A percentile compares a stretch with the other conserved stretches of the same genome.
phyloP scores from a whole-genome alignment of 441 rosid species.

The Erodium moschatum region DNA sequence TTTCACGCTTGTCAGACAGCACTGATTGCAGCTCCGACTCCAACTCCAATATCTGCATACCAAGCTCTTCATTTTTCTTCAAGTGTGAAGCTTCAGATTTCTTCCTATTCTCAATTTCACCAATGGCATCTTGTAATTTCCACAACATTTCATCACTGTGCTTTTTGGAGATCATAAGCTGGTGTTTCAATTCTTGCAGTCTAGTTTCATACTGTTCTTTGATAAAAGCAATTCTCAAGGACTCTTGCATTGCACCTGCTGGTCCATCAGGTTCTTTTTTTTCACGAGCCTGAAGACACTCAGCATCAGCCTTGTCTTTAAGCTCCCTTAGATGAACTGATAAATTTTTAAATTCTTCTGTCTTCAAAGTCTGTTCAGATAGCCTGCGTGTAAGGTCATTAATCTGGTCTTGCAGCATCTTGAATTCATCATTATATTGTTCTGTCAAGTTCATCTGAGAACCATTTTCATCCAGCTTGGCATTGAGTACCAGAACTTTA shows the following conservation, averaged over 20 bases:
- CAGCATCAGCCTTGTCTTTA: constrained; percentile 79
- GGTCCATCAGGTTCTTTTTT: constrained; percentile 50
- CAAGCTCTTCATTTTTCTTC: constrained; percentile 76
- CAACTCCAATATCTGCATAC: constrained; percentile 56
- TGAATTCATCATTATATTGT: constrained; percentile 33
- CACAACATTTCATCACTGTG: constrained; percentile 83
- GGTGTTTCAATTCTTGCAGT: constrained; percentile 78
- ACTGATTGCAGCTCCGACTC: constrained; percentile 61
- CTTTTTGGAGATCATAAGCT: constrained; percentile 71
- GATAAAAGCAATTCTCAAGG: constrained; percentile 90
- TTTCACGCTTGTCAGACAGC: constrained; percentile 69
- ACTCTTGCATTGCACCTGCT: constrained; percentile 65
- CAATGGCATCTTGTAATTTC: constrained; percentile 86
- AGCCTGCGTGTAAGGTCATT: constrained; percentile 58
- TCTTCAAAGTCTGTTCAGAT: constrained; percentile 71
- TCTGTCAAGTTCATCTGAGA: constrained; percentile 31
- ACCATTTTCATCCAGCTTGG: constrained; percentile 46
- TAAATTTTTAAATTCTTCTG: constrained; percentile 83
- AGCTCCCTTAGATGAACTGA: constrained; percentile 77
- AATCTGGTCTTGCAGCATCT: constrained; percentile 39
- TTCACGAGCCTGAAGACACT: constrained; percentile 45
- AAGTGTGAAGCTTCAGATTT: constrained; percentile 69
- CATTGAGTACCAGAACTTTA: constrained; percentile 42
- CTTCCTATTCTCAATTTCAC: constrained; percentile 67
- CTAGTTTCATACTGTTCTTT: constrained; percentile 86